Evolutionary conservation across 345 rosid species (phyloP), one percentile per base, ranked within the genome.

Genomic region (Rubroshorea leprosula): DNA sequence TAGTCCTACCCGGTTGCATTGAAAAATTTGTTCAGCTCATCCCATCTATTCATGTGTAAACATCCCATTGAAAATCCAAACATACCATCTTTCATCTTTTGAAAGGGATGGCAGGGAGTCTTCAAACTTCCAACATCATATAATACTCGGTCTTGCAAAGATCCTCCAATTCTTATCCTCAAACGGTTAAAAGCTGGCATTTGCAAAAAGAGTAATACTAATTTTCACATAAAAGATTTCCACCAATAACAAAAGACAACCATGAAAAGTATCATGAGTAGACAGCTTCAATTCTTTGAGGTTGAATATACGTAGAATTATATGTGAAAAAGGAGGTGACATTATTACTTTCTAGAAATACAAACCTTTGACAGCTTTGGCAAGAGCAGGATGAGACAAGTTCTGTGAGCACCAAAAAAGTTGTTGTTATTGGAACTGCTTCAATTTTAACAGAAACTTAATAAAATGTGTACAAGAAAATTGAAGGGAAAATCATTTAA

Each of bases 21-120:
- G 68, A 93, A 72, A 16, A 89, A 76, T 35, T 57, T 68, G 71
- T 87, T 82, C 58, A 93, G 77, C 58, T 83, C 91, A 58, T 89
- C 99, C 99, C 99, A 93, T 49, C 97, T 84, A 14, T 76, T 76
- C 97, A 89, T 81, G 31, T 62, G 97, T 64, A 93, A 79, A 55
- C 99, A 93, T 63, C 99, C 99, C 68, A 76, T 82, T 9, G 99
- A 85, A 78, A 89, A 93, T 22, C 95, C 97, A 27, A 93, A 93
- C 69, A 93, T 64, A 29, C 85, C 91, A 59, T 60, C 77, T 55
- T 72, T 61, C 78, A 68, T 82, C 71, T 73, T 84, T 61, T 62
- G 19, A 51, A 93, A 93, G 26, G 88, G 92, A 69, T 65, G 83
- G 72, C 99, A 92, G 35, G 85, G 91, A 76, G 75, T 58, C 58